These are phyloP conservation scores for Ceratobasidium theobromae DNA, from an alignment of 1,284 basidiomycete species.

Conservation along the genomic window DNA sequence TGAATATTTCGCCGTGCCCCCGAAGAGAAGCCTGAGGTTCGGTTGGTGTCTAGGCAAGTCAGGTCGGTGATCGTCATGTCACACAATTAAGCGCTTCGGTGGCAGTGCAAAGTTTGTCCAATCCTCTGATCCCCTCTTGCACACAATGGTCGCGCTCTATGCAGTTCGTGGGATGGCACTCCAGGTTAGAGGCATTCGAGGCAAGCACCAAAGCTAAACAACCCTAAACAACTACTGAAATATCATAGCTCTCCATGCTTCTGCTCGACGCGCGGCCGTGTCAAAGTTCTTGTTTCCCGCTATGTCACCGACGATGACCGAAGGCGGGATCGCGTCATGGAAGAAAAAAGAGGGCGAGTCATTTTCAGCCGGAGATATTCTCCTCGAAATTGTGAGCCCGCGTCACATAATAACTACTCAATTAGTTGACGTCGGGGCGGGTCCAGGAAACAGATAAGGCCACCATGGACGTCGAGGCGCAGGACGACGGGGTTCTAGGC, in stretches of 20 bases:
- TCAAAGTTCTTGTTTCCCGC: constrained; percentile 85
- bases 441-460: constrained; percentile 99
- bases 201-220: neutral
- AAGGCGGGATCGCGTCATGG: constrained; percentile 92
- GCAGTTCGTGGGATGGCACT: neutral
- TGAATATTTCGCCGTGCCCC: neutral
- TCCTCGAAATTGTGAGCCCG: constrained; percentile 63
- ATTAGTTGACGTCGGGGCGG: neutral
- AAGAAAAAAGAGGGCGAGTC: constrained; percentile 95
- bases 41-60: neutral
- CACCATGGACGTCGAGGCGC: constrained; percentile 98
- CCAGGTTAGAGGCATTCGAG: neutral
- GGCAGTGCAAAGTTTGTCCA: constrained; percentile 27
- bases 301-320: constrained; percentile 99
- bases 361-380: constrained; percentile 88
- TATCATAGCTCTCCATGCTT: constrained; percentile 58
- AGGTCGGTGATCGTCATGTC: neutral
- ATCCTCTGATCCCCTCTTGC: constrained; percentile 3
- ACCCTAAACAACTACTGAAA: neutral
- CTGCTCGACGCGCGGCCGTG: constrained; percentile 57
- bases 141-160: constrained; percentile 9
- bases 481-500: constrained; percentile 92
- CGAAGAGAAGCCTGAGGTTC: neutral
- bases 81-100: constrained; percentile 9
- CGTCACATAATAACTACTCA: neutral